These are phyloP conservation scores for Coemansia sp. DNA, from an alignment of 192 early-diverging fungal genomes.

Conservation along the genomic window DNA sequence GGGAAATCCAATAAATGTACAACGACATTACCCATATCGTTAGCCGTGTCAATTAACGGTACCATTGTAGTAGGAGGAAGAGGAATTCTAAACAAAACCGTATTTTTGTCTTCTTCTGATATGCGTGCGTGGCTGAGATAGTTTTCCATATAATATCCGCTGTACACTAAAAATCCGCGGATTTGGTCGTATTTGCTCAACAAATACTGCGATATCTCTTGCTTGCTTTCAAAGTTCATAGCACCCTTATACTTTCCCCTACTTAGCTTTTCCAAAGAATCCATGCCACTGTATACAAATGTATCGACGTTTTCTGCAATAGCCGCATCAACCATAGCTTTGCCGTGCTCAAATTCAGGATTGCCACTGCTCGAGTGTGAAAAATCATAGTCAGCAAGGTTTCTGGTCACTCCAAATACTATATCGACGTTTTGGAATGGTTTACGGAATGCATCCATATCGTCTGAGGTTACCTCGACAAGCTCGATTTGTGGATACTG, in stretches of 20 bases:
- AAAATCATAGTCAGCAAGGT: neutral
- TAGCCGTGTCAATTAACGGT: conserved; percentile 16
- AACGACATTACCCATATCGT: conserved; percentile 17
- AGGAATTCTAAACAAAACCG: conserved; percentile 32
- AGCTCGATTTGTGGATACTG: neutral
- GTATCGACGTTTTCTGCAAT: conserved; percentile 25
- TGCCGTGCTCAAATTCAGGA: conserved; percentile 33
- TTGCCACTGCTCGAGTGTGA: neutral
- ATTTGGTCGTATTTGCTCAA: conserved; percentile 26
- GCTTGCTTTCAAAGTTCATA: conserved; percentile 34
- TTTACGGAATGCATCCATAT: neutral
- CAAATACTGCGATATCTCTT: conserved; percentile 34
- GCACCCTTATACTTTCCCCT: conserved; percentile 27
- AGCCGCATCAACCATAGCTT: conserved; percentile 33
- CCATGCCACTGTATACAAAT: conserved; percentile 25
- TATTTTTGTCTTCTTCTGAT: conserved; percentile 30
- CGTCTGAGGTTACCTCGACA: neutral
- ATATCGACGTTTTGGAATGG: neutral
- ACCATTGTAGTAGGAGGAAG: conserved; percentile 20
- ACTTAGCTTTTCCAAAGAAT: conserved; percentile 21
- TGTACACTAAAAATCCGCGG: conserved; percentile 13
- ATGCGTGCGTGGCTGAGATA: conserved; percentile 21
- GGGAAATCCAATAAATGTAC: conserved; percentile 7
- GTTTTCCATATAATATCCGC: conserved; percentile 46
- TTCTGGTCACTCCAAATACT: neutral